A percentile compares a stretch with the other conserved stretches of the same genome.
Evolutionary conservation across 164 flowering plant species (phyloP).

Genomic region (Liriodendron chinense): DNA sequence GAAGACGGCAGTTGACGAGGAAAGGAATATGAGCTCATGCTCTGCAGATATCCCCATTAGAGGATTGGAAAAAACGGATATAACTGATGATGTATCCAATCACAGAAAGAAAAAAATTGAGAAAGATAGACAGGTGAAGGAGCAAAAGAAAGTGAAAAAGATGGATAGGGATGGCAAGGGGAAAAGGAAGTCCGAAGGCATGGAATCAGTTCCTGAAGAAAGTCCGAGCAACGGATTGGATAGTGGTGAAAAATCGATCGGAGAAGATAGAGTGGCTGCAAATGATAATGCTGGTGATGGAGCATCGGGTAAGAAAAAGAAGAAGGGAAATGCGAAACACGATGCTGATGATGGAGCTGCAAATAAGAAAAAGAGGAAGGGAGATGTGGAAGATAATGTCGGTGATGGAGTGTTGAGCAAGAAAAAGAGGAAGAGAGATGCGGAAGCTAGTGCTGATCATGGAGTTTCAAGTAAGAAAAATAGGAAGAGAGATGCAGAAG

Average conservation of each 20-base stretch:
- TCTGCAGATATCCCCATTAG: not conserved
- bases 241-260: not conserved
- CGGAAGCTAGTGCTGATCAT: not conserved
- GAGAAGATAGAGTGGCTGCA: not conserved
- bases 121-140: not conserved
- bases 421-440: slow-evolving; percentile 4
- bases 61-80: not conserved
- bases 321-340: not conserved
- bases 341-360: not conserved
- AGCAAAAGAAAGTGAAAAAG: not conserved
- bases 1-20: not conserved
- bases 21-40: not conserved
- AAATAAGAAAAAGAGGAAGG: not conserved
- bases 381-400: not conserved
- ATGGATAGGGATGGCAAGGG: not conserved
- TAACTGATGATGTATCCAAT: not conserved
- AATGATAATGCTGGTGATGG: not conserved
- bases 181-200: not conserved
- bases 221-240: not conserved
- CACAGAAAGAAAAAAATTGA: not conserved
- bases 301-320: not conserved
- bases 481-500: too few species aligned
- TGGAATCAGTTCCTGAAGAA: not conserved
- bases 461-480: not conserved
- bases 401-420: not conserved